Evolutionary conservation across 768 basidiomycete genomes (phyloP).

Genomic region (Trametes elegans): DNA sequence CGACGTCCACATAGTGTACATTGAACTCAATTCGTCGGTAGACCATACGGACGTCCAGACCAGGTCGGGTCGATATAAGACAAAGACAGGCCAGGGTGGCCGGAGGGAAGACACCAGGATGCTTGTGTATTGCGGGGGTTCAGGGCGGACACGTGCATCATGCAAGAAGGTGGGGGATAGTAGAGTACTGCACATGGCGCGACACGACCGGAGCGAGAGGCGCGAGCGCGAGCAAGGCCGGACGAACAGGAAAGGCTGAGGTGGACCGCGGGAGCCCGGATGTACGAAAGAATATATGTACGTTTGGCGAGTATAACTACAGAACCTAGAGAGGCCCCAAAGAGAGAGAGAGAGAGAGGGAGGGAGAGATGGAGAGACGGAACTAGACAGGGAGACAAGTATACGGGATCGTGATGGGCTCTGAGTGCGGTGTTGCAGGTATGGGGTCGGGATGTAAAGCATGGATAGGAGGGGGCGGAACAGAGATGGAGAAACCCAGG

Average conservation of each 20-base stretch:
- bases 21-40: neutral
- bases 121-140: constrained; percentile 10
- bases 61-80: neutral
- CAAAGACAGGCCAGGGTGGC: neutral
- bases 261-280: neutral
- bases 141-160: neutral
- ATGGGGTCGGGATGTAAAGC: neutral
- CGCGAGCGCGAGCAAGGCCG: neutral
- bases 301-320: constrained; percentile 15
- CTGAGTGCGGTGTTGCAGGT: neutral
- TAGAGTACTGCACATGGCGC: constrained; percentile 2
- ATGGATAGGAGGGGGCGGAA: neutral
- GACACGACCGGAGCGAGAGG: neutral
- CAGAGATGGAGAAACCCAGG: neutral
- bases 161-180: constrained; percentile 13
- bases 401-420: neutral
- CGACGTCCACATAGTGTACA: too few species aligned
- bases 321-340: constrained; percentile 14
- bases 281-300: constrained; percentile 20
- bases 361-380: too few species aligned
- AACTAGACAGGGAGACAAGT: neutral
- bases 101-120: neutral
- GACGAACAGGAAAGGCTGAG: too few species aligned
- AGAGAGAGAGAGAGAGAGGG: neutral
- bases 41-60: neutral